phyloP scores from a whole-genome alignment of 257 asterid genomes.

The Lavandula angustifolia region DNA sequence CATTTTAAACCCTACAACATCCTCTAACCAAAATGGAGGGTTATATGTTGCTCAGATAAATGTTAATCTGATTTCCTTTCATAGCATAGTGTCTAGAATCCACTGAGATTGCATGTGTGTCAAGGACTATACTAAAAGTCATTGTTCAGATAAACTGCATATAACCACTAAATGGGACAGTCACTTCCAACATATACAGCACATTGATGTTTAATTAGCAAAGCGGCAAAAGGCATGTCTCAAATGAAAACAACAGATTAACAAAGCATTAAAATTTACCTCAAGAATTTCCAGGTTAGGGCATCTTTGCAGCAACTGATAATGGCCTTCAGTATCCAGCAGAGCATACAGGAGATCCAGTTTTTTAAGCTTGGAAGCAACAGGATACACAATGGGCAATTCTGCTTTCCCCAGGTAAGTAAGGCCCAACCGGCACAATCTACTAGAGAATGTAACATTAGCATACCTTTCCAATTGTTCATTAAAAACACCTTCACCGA shows the following conservation, averaged over 20 bases:
- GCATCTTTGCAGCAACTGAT: slow-evolving; percentile 60
- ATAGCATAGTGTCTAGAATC: slow-evolving; percentile 1
- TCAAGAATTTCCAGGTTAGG: slow-evolving; percentile 80
- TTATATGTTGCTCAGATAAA: not conserved
- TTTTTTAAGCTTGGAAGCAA: slow-evolving; percentile 62
- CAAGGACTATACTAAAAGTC: not conserved
- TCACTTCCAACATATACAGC: slow-evolving; percentile 1
- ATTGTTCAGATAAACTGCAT: not conserved
- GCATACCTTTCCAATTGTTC: slow-evolving; percentile 51
- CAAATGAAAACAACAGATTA: slow-evolving; percentile 15
- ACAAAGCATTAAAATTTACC: slow-evolving; percentile 43
- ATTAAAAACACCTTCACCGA: slow-evolving; percentile 51
- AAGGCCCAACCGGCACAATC: slow-evolving; percentile 58
- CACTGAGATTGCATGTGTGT: not conserved
- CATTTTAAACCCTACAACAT: slow-evolving; percentile 3
- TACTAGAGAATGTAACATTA: slow-evolving; percentile 50
- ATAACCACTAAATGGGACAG: not conserved
- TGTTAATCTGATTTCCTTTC: not conserved
- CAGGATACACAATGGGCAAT: slow-evolving; percentile 62
- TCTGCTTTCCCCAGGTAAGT: slow-evolving; percentile 65
- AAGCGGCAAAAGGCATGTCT: not conserved
- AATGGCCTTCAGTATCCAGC: slow-evolving; percentile 86
- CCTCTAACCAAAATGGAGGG: not conserved
- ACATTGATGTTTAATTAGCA: slow-evolving; percentile 14
- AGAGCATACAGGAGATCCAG: slow-evolving; percentile 83